These are phyloP conservation scores for Nicotiana undulata DNA, from an alignment of 257 asterid genomes.

Conservation along the genomic window DNA sequence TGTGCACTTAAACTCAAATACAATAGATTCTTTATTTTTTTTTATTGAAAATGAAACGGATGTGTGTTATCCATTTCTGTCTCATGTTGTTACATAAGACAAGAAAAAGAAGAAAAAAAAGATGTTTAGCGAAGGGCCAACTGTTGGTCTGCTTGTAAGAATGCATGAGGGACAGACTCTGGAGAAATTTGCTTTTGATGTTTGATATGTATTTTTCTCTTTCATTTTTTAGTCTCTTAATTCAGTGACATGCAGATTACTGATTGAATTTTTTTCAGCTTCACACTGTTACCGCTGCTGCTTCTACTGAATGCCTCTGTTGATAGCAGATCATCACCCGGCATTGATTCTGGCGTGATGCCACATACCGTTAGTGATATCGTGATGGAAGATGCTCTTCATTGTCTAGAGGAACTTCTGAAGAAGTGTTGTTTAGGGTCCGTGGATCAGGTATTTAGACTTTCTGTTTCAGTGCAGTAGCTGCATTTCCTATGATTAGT, in stretches of 20 bases:
- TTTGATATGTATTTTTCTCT: neutral
- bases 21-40: no score
- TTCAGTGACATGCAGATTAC: slow-evolving; percentile 7
- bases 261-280: slow-evolving; percentile 41
- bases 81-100: no score
- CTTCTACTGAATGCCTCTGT: slow-evolving; percentile 80
- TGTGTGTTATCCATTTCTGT: no score
- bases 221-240: neutral
- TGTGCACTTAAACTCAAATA: no score
- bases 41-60: no score
- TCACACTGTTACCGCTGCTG: slow-evolving; percentile 75
- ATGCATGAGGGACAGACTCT: neutral
- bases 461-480: slow-evolving; percentile 2
- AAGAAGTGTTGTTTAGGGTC: slow-evolving; percentile 66
- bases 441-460: slow-evolving; percentile 66
- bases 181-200: neutral
- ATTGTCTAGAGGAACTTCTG: slow-evolving; percentile 78
- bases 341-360: slow-evolving; percentile 24
- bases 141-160: neutral
- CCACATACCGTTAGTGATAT: slow-evolving; percentile 52
- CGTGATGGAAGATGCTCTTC: slow-evolving; percentile 65
- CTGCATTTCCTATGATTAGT: neutral
- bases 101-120: no score
- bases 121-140: neutral
- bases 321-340: slow-evolving; percentile 50